phyloP scores from a whole-genome alignment of 2,329 filamentous ascomycete species.

The Botrytis cinerea region DNA sequence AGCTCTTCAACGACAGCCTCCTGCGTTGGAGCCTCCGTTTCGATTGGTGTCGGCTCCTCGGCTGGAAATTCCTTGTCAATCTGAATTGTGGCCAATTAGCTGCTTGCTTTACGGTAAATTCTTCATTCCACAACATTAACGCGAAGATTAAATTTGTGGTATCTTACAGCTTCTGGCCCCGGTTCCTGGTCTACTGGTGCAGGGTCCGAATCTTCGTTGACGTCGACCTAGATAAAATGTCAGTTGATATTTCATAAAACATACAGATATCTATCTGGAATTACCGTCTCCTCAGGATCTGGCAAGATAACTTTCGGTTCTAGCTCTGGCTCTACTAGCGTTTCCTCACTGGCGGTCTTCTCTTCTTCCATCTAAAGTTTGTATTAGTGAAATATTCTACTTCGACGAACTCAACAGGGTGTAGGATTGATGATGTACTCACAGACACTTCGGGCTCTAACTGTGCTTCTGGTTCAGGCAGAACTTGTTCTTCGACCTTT shows the following conservation, averaged over 20 bases:
- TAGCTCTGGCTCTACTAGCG: not conserved
- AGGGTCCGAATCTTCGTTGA: too few species aligned
- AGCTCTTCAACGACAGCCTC: not conserved
- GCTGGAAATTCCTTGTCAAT: not conserved
- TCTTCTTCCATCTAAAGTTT: not conserved
- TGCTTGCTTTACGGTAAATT: not conserved
- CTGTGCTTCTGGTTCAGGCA: not conserved
- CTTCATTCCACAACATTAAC: not conserved
- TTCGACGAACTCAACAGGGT: not conserved
- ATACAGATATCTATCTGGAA: not conserved
- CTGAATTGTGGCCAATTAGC: not conserved
- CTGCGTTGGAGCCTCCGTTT: not conserved
- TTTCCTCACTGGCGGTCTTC: not conserved
- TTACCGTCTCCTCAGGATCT: not conserved
- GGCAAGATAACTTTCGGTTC: not conserved
- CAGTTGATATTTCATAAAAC: not conserved
- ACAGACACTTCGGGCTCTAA: not conserved
- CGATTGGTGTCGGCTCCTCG: not conserved
- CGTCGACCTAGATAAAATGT: not conserved
- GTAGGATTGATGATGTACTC: not conserved
- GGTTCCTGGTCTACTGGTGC: not conserved
- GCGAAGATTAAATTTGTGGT: too few species aligned
- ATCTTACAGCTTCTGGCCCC: conserved; percentile 1
- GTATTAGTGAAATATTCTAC: not conserved
- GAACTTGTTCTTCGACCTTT: not conserved